These are phyloP conservation scores for Metarhizium anisopliae DNA, from an alignment of 2,329 filamentous ascomycete species.

Conservation along the genomic window DNA sequence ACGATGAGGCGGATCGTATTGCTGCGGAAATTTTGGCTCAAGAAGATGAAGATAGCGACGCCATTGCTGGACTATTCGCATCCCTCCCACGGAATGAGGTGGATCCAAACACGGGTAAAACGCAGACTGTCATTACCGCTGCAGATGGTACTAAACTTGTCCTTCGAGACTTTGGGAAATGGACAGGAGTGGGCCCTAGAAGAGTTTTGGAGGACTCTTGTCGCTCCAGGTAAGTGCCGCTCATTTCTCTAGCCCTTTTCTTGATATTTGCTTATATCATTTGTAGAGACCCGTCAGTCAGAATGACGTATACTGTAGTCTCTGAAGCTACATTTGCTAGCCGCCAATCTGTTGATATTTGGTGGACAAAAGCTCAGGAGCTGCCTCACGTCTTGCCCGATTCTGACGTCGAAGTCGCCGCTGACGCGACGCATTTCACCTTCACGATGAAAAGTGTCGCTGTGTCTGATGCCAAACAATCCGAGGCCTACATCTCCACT, in stretches of 20 bases:
- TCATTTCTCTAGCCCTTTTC: background rate
- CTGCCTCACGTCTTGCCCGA: constrained; percentile 24
- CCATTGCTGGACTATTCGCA: constrained; percentile 42
- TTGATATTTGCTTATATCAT: constrained; percentile 2
- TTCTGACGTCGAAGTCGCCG: constrained; percentile 34
- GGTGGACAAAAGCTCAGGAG: constrained; percentile 69
- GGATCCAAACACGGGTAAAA: constrained; percentile 49
- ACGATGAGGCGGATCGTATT: constrained; percentile 48
- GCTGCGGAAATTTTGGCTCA: constrained; percentile 50
- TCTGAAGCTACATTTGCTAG: constrained; percentile 69
- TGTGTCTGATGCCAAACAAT: constrained; percentile 68
- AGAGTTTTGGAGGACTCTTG: constrained; percentile 81
- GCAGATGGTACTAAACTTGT: constrained; percentile 45
- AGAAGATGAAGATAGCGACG: constrained; percentile 45
- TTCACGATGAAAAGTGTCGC: constrained; percentile 70
- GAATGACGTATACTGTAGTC: constrained; percentile 57
- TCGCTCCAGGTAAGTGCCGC: constrained; percentile 53
- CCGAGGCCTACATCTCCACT: constrained; percentile 79
- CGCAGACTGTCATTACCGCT: constrained; percentile 44
- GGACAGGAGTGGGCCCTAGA: constrained; percentile 66
- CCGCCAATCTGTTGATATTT: constrained; percentile 64
- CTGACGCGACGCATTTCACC: constrained; percentile 43
- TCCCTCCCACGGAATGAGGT: constrained; percentile 53
- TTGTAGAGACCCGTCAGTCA: constrained; percentile 60
- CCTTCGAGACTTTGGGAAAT: constrained; percentile 78